Conservation (phyloP, 2,329 filamentous ascomycete genomes). For the Verticillium klebahnii region DNA sequence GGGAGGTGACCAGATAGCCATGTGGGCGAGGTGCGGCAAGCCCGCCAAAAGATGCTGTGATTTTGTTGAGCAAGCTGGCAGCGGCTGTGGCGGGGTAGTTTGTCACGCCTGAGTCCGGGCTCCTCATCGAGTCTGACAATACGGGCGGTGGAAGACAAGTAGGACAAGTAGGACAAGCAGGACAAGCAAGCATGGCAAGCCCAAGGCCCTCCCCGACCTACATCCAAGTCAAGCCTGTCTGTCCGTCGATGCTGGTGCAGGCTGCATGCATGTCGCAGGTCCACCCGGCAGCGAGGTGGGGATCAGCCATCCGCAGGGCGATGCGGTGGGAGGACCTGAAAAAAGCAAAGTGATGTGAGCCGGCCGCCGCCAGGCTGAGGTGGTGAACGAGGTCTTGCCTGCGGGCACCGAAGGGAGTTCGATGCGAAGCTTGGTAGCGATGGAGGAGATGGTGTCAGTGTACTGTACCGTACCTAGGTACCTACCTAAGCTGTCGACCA, state of each 20-base stretch:
- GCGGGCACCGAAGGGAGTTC: neutral
- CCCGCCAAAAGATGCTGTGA: neutral
- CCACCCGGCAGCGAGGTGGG: neutral
- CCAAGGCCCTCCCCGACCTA: no score
- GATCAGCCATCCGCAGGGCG: neutral
- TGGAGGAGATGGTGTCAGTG: neutral
- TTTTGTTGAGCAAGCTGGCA: neutral
- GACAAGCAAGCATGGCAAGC: neutral
- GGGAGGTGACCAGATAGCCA: neutral
- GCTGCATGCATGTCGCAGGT: neutral
- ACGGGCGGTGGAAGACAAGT: neutral
- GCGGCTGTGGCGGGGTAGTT: neutral
- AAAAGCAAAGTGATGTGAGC: neutral
- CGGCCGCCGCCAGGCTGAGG: neutral
- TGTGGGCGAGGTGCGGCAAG: neutral
- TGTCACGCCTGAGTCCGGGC: neutral
- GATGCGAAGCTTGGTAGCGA: neutral
- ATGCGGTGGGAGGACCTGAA: neutral
- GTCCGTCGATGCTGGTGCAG: neutral
- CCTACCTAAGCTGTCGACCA: no score
- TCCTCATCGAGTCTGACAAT: neutral
- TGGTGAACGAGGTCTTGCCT: neutral
- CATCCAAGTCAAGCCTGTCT: neutral
- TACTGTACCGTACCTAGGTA: no score
- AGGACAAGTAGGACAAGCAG: neutral